These are phyloP conservation scores for Magnusiomyces suaveolens DNA, from an alignment of 1,139 yeast genomes.

Conservation along the genomic window DNA sequence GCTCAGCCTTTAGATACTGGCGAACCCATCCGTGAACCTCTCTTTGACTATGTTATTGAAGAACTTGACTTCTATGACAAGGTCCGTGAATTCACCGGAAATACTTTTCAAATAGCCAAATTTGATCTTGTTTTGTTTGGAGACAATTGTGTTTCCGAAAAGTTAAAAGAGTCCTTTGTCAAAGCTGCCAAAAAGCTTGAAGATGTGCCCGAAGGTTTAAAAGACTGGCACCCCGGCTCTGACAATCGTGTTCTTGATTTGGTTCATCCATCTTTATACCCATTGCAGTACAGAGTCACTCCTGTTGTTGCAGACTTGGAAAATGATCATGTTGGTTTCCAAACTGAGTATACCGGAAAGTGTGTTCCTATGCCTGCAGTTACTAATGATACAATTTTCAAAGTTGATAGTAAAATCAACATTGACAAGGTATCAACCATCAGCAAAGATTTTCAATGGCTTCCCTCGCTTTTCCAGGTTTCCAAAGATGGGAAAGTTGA, in stretches of 20 bases:
- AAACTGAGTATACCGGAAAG: background rate
- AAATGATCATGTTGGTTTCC: conserved; percentile 3
- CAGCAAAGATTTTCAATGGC: conserved; percentile 11
- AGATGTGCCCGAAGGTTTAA: conserved; percentile 40
- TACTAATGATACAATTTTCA: background rate
- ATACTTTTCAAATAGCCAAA: conserved; percentile 11
- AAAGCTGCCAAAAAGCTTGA: conserved; percentile 32
- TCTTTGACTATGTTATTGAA: conserved; percentile 15
- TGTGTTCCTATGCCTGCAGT: background rate
- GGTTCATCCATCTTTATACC: conserved; percentile 40
- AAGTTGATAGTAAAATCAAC: background rate
- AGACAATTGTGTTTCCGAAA: conserved; percentile 15
- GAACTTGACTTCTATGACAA: conserved; percentile 17
- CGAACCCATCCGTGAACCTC: background rate
- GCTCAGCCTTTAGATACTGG: background rate
- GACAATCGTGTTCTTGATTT: conserved; percentile 35
- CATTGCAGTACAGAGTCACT: conserved; percentile 34
- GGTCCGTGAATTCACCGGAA: conserved; percentile 8
- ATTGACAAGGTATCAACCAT: background rate
- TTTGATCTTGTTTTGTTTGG: conserved; percentile 13
- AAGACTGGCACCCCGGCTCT: conserved; percentile 37
- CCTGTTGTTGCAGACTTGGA: conserved; percentile 20
- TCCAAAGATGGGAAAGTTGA: conserved; percentile 10
- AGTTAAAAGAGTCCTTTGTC: conserved; percentile 14
- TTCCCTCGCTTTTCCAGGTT: conserved; percentile 10